phyloP scores from a whole-genome alignment of 495 filamentous ascomycete genomes.

The Staphylotrichum tortipilum region DNA sequence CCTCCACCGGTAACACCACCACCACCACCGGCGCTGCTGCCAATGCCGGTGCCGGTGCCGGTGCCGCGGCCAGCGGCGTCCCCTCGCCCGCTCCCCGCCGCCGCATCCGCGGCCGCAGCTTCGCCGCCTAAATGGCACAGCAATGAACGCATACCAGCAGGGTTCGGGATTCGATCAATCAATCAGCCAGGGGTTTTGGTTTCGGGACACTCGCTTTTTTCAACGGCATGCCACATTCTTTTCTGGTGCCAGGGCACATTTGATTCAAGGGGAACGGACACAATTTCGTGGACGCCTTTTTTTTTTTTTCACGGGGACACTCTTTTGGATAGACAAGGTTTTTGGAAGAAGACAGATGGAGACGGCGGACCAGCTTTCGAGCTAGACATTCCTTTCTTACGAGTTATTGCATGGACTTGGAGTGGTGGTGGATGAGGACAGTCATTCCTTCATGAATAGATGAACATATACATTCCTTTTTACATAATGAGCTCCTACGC shows the following conservation, averaged over 20 bases:
- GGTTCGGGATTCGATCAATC: background rate
- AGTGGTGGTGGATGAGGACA: slow-evolving; percentile 8
- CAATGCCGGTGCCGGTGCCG: slow-evolving; percentile 1
- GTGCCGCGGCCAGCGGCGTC: slow-evolving; percentile 6
- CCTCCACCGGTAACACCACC: background rate
- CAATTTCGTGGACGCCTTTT: too few relatives aligned
- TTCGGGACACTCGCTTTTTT: background rate
- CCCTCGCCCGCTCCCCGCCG: background rate
- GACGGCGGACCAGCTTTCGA: background rate
- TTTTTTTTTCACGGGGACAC: background rate
- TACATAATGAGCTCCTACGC: too few relatives aligned
- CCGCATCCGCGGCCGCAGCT: too few relatives aligned
- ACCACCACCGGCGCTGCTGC: background rate
- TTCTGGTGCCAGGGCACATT: background rate
- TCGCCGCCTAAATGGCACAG: too few relatives aligned
- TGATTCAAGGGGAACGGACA: background rate
- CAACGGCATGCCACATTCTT: background rate
- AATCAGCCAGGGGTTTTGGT: background rate
- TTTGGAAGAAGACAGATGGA: background rate
- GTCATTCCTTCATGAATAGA: slow-evolving; percentile 7
- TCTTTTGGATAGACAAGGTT: background rate
- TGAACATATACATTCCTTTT: background rate
- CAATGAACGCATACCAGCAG: background rate
- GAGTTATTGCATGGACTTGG: background rate
- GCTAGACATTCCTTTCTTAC: slow-evolving; percentile 6